Conservation (phyloP, 2,329 filamentous ascomycete species). For the Drechslerella dactyloides region DNA sequence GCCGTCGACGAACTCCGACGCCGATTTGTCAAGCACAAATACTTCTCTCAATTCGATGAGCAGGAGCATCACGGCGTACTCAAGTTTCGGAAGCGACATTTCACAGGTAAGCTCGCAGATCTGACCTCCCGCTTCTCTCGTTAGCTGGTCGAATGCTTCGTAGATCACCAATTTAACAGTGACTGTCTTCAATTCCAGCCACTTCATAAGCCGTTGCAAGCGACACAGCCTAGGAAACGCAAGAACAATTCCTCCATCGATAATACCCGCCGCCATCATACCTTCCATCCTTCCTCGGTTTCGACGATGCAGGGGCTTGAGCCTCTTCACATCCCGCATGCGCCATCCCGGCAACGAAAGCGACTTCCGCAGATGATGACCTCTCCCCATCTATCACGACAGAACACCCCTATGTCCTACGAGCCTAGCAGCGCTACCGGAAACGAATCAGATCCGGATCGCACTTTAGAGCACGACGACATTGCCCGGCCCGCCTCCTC, state of each 20-base stretch:
- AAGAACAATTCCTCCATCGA: conserved; percentile 50
- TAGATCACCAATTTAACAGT: conserved; percentile 3
- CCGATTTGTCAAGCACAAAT: conserved; percentile 41
- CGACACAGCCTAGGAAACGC: conserved; percentile 35
- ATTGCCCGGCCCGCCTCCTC: conserved; percentile 40
- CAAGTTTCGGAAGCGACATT: conserved; percentile 48
- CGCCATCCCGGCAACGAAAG: conserved; percentile 48
- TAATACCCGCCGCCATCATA: conserved; percentile 47
- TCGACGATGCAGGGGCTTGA: conserved; percentile 47
- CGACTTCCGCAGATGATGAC: conserved; percentile 49
- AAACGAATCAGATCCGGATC: conserved; percentile 49
- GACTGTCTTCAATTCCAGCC: neutral
- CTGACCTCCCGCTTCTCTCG: too few species aligned
- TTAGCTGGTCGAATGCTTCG: neutral
- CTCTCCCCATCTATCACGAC: conserved; percentile 42
- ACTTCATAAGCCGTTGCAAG: conserved; percentile 35
- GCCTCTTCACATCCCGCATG: conserved; percentile 46
- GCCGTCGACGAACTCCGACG: conserved; percentile 50
- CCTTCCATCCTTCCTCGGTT: conserved; percentile 47
- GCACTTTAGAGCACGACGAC: conserved; percentile 47
- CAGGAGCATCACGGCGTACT: conserved; percentile 38
- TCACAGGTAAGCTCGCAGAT: conserved; percentile 36
- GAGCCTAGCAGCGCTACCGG: conserved; percentile 48
- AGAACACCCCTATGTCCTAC: conserved; percentile 48
- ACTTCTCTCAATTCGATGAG: conserved; percentile 47